Evolutionary conservation across 179 eudicot species (phyloP).

Genomic region (Silene coronaria): DNA sequence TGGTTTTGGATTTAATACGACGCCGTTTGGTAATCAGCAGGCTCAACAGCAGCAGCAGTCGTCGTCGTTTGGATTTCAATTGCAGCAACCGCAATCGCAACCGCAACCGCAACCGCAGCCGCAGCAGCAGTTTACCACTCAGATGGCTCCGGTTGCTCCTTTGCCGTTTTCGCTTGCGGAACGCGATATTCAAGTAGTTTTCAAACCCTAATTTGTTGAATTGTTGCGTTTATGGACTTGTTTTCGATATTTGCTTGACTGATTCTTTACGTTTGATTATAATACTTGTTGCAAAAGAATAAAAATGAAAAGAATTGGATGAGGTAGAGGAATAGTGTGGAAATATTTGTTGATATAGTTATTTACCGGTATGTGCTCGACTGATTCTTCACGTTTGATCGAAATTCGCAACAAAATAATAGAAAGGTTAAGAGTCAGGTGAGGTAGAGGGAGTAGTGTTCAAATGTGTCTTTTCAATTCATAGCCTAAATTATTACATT

Average conservation of each 20-base stretch:
- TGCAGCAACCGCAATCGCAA: constrained; percentile 45
- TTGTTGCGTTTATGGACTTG: not conserved
- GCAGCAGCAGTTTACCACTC: constrained; percentile 73
- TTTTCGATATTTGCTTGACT: no score
- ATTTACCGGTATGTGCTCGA: no score
- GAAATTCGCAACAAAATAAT: no score
- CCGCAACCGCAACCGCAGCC: constrained; percentile 50
- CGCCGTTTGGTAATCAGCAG: constrained; percentile 23
- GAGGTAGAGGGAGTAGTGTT: no score
- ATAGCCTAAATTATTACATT: not conserved
- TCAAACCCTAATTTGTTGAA: constrained; percentile 13
- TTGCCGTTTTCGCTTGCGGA: constrained; percentile 93
- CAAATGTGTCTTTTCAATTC: no score
- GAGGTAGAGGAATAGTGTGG: no score
- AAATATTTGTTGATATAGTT: no score
- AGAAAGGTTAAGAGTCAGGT: no score
- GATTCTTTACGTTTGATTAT: no score
- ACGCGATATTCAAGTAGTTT: constrained; percentile 74
- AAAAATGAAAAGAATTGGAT: no score
- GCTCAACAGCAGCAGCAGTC: constrained; percentile 9
- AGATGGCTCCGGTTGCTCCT: constrained; percentile 99
- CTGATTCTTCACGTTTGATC: no score
- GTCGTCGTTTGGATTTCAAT: constrained; percentile 18
- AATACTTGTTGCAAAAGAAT: no score
- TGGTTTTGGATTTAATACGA: constrained; percentile 27